phyloP scores from a whole-genome alignment of 495 filamentous ascomycete genomes.

The Aspergillus homomorphus region DNA sequence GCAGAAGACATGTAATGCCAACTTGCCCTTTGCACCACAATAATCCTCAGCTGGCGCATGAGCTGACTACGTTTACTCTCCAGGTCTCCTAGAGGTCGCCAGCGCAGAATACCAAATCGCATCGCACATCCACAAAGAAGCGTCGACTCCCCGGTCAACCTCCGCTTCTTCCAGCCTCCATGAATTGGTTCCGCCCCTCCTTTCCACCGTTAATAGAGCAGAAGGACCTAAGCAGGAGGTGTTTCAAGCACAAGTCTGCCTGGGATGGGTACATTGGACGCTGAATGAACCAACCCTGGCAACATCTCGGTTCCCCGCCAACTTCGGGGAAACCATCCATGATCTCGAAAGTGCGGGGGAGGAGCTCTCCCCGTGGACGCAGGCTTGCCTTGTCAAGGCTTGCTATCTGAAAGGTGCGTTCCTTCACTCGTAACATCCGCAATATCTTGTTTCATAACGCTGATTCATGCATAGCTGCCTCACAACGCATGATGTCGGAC shows the following conservation, averaged over 20 bases:
- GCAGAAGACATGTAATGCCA: slow-evolving; percentile 68
- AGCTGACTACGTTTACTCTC: slow-evolving; percentile 9
- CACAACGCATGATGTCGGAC: slow-evolving; percentile 55
- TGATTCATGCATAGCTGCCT: slow-evolving; percentile 43
- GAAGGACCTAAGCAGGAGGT: slow-evolving; percentile 60
- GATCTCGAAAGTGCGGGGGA: slow-evolving; percentile 45
- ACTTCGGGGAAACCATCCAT: slow-evolving; percentile 51
- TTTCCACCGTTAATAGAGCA: slow-evolving; percentile 64
- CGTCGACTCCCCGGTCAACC: slow-evolving; percentile 29
- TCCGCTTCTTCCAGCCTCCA: slow-evolving; percentile 52
- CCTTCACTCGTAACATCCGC: background rate
- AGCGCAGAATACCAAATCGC: slow-evolving; percentile 66
- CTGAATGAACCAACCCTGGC: slow-evolving; percentile 64
- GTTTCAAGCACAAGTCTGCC: slow-evolving; percentile 74
- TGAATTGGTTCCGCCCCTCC: slow-evolving; percentile 56
- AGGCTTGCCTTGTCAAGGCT: slow-evolving; percentile 74
- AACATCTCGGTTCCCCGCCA: slow-evolving; percentile 57
- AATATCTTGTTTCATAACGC: background rate
- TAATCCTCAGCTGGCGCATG: slow-evolving; percentile 16
- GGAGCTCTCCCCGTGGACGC: slow-evolving; percentile 64
- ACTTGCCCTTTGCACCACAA: slow-evolving; percentile 9
- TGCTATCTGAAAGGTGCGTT: slow-evolving; percentile 65
- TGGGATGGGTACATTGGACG: slow-evolving; percentile 80
- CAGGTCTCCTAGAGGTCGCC: slow-evolving; percentile 75
- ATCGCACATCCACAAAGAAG: slow-evolving; percentile 42